Percentiles rank a stretch among this genome's conserved stretches.
These are phyloP conservation scores for Kwoniella heveanensis DNA, from an alignment of 768 basidiomycete species.

Conservation along the genomic window DNA sequence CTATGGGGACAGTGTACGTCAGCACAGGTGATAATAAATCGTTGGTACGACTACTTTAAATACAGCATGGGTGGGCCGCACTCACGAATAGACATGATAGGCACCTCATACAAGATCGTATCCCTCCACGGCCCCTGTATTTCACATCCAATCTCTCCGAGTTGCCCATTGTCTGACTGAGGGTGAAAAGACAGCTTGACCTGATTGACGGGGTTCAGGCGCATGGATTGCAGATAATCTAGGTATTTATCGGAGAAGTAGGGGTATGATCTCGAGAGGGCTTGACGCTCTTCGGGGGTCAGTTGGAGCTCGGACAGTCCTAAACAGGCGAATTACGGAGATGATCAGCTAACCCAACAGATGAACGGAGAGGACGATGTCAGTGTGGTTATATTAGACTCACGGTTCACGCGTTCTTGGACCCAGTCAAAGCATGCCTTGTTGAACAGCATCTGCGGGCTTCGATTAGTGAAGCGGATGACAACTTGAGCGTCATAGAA, in stretches of 20 bases:
- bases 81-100: slow-evolving; percentile 75
- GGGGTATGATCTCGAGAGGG: slow-evolving; percentile 70
- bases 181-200: slow-evolving; percentile 70
- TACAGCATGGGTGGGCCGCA: too few relatives aligned
- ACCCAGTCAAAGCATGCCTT: slow-evolving; percentile 67
- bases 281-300: slow-evolving; percentile 63
- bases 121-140: slow-evolving; percentile 58
- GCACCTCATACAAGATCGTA: slow-evolving; percentile 89
- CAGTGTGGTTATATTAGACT: too few relatives aligned
- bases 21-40: too few relatives aligned
- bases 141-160: slow-evolving; percentile 68
- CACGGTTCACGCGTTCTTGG: slow-evolving; percentile 64
- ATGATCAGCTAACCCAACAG: too few relatives aligned
- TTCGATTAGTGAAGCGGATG: slow-evolving; percentile 81
- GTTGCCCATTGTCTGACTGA: slow-evolving; percentile 53
- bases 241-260: slow-evolving; percentile 75
- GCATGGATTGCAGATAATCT: slow-evolving; percentile 63
- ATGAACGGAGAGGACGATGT: too few relatives aligned
- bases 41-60: too few relatives aligned
- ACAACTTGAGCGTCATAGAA: slow-evolving; percentile 72
- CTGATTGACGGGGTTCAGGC: slow-evolving; percentile 61
- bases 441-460: slow-evolving; percentile 67
- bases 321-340: not conserved
- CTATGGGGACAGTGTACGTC: slow-evolving; percentile 16
- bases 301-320: slow-evolving; percentile 7